Base-by-base conservation (phyloP, 495 filamentous ascomycete species). In the Ascodesmis nigricans region DNA sequence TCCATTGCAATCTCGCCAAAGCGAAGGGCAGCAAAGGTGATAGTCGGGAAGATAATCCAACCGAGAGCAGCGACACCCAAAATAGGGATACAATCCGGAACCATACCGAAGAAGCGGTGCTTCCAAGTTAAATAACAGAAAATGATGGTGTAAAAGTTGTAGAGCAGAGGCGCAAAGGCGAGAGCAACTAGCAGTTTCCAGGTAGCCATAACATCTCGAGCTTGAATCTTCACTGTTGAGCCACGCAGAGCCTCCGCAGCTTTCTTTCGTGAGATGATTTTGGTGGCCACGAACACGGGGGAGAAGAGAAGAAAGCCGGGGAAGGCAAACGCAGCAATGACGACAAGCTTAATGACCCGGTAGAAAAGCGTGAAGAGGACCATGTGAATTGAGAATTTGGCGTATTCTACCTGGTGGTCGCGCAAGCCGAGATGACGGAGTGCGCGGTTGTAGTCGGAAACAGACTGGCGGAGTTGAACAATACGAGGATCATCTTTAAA, bases 1-100 rank as follows among this genome's bases (percentile, higher is more conserved):
- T 99, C 87, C 84, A 99, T 95, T 20, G 82, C 87, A 31, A 84
- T 71, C 54, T 99, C 87, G 27, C 87, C 87, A 47, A 95, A 91
- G 3, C 87, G 76, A 21, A 99, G 72, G 5, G 90, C 82, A 2
- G 80, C 83, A 50, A 91, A 93, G 3, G 81, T 91, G 54, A 92
- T 76, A 15, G 71, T 62, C 1, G 81, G 80, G 60, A 91, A 93
- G 41, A 91, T 55, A 22, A 81, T 57, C 59, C 79, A 71, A 13
- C 72, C 72, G 22, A 69, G 62, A 0, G 78, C 47, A 21, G 77
- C 64, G 21, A 91, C 65, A n/a, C 65, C 45, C 69, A 75, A 84
- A 32, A 82, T 63, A 9, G 84, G 77, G 17, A 91, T 66, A 63
- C 71, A 79, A 3, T 71, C 65, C 5, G 82, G 80, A 18, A 91